Evolutionary conservation across 371 early-diverging fungal species (phyloP).

Genomic region (Lichtheimia ornata): DNA sequence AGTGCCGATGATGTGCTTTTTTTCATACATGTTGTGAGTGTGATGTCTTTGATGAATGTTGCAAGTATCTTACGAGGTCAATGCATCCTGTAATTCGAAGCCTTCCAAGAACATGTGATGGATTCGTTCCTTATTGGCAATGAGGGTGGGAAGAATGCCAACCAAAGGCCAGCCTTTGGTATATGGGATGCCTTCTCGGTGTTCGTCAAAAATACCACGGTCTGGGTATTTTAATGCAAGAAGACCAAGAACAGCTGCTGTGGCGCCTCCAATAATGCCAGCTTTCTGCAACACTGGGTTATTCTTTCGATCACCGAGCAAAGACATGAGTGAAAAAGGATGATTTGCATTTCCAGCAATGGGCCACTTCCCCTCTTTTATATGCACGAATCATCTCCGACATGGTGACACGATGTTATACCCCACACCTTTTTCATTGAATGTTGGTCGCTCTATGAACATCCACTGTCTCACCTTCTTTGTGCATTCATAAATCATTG

Average conservation of each 20-base stretch:
- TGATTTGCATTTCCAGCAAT: too few species aligned
- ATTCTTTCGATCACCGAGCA: too few species aligned
- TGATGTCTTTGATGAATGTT: background rate
- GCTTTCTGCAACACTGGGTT: background rate
- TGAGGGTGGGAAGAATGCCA: constrained; percentile 21
- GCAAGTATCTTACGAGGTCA: constrained; percentile 29
- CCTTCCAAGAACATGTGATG: constrained; percentile 19
- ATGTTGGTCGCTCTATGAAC: too few species aligned
- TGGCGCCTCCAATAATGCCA: constrained; percentile 15
- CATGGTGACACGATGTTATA: too few species aligned
- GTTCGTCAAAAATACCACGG: constrained; percentile 30
- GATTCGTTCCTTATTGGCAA: constrained; percentile 21
- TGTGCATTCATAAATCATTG: too few species aligned
- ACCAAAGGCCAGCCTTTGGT: constrained; percentile 22
- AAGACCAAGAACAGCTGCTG: constrained; percentile 19
- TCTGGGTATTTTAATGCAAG: constrained; percentile 38
- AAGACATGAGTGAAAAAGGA: too few species aligned
- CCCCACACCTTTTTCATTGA: too few species aligned
- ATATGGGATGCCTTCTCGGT: constrained; percentile 14
- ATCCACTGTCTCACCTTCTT: too few species aligned
- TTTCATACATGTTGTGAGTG: background rate
- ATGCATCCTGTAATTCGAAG: constrained; percentile 6
- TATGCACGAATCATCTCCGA: too few species aligned
- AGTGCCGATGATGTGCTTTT: constrained; percentile 15
- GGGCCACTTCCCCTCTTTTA: too few species aligned